phyloP scores from a whole-genome alignment of 2,329 filamentous ascomycete species.

The Colletotrichum godetiae region DNA sequence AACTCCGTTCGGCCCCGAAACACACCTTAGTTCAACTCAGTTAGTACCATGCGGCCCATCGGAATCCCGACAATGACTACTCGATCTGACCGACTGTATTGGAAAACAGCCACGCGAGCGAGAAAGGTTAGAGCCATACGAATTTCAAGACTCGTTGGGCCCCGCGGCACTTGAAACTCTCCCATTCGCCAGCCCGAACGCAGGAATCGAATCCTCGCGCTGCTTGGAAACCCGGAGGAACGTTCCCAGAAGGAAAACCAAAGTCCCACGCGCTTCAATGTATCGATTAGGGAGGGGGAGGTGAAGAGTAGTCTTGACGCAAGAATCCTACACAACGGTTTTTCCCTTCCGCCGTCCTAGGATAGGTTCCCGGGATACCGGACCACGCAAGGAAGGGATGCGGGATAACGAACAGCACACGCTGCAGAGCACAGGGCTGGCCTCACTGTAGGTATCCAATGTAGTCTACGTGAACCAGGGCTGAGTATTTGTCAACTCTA shows the following conservation, averaged over 20 bases:
- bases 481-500: not conserved
- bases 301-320: too few relatives aligned
- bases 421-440: too few relatives aligned
- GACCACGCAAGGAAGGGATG: not conserved
- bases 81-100: too few relatives aligned
- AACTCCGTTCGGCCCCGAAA: too few relatives aligned
- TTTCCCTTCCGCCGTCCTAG: not conserved
- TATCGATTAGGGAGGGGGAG: not conserved
- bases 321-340: not conserved
- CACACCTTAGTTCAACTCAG: too few relatives aligned
- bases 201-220: constrained; percentile 15
- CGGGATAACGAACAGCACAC: not conserved
- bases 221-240: not conserved
- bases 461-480: not conserved
- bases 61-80: too few relatives aligned
- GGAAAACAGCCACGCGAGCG: too few relatives aligned
- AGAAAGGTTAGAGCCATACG: too few relatives aligned
- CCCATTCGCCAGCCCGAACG: not conserved
- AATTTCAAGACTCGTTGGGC: too few relatives aligned
- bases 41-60: too few relatives aligned
- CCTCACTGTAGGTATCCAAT: not conserved
- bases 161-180: too few relatives aligned
- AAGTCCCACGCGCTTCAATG: not conserved
- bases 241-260: not conserved
- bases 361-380: not conserved